Evolutionary conservation across 73 alveolate genomes (phyloP).

Genomic region (Tetrahymena borealis): DNA sequence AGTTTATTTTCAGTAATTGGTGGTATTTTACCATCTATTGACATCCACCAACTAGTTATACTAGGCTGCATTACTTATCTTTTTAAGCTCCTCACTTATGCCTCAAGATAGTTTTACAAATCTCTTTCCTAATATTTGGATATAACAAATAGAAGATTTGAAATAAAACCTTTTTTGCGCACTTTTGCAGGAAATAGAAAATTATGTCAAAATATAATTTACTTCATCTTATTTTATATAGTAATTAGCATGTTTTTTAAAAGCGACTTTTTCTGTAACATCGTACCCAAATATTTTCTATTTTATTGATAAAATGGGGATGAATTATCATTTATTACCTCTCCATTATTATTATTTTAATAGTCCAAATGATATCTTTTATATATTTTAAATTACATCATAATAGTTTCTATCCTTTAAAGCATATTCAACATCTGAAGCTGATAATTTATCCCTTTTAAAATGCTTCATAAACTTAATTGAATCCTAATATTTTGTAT

Average conservation of each 20-base stretch:
- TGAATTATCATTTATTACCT: no score
- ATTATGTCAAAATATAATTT: not conserved
- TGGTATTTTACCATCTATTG: not conserved
- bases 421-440: not conserved
- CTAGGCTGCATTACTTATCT: not conserved
- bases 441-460: not conserved
- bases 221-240: not conserved
- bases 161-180: not conserved
- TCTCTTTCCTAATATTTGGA: not conserved
- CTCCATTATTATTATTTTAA: no score
- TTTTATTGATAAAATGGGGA: no score
- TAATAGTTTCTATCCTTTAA: not conserved
- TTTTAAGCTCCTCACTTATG: not conserved
- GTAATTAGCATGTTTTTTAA: not conserved
- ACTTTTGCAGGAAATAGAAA: not conserved
- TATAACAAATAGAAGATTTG: not conserved
- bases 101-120: not conserved
- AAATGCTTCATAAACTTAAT: not conserved
- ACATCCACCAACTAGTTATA: not conserved
- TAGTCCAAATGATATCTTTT: no score
- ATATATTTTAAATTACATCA: no score
- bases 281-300: not conserved
- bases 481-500: not conserved
- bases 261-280: not conserved
- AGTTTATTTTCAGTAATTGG: not conserved